These are phyloP conservation scores for Silybum marianum DNA, from an alignment of 129 eudicot genomes.

Conservation along the genomic window DNA sequence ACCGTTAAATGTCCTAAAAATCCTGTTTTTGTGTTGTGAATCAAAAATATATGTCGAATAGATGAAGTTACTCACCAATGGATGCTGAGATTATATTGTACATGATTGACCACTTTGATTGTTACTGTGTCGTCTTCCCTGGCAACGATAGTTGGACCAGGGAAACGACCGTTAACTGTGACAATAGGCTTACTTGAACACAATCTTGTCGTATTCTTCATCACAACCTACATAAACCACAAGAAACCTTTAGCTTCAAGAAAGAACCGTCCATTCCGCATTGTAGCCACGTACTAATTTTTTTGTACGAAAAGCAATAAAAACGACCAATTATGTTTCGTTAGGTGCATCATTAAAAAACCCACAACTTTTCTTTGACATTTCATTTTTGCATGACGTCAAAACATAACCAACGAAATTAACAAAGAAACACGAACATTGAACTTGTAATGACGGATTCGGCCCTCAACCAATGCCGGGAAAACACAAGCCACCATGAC, in stretches of 20 bases:
- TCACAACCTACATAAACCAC: slow-evolving; percentile 56
- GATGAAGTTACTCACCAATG: slow-evolving; percentile 57
- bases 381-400: background rate
- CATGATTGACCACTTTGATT: slow-evolving; percentile 79
- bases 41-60: background rate
- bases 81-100: slow-evolving; percentile 62
- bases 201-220: slow-evolving; percentile 58
- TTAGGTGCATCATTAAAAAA: background rate
- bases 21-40: background rate
- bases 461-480: slow-evolving; percentile 50
- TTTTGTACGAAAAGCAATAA: background rate
- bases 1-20: background rate
- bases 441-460: slow-evolving; percentile 69
- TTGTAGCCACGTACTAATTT: background rate
- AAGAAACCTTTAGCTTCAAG: background rate
- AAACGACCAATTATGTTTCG: background rate
- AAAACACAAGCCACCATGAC: slow-evolving; percentile 42
- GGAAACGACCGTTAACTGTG: slow-evolving; percentile 77
- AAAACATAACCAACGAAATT: background rate
- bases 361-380: background rate
- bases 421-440: slow-evolving; percentile 47
- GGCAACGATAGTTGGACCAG: slow-evolving; percentile 82
- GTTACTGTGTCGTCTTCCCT: slow-evolving; percentile 80
- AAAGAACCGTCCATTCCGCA: background rate
- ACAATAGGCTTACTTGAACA: slow-evolving; percentile 76